phyloP scores from a whole-genome alignment of 306 rosid species.

The Cercis canadensis region DNA sequence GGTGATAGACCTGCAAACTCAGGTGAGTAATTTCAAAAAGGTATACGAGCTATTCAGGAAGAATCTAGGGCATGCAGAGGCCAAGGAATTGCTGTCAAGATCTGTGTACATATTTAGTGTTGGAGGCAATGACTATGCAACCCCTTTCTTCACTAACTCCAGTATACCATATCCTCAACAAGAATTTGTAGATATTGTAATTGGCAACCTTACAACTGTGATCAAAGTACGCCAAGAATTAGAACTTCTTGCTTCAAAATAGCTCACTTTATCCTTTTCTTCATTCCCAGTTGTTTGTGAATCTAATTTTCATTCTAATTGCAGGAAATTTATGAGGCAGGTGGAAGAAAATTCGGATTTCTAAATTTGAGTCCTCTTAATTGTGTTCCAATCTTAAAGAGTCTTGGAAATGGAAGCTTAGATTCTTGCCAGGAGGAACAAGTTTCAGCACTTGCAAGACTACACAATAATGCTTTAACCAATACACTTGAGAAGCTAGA shows the following conservation, averaged over 20 bases:
- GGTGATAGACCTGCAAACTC: conserved; percentile 54
- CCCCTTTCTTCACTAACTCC: conserved; percentile 12
- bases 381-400: conserved; percentile 45
- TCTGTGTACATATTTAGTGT: conserved; percentile 54
- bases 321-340: conserved; percentile 51
- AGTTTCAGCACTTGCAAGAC: too few species aligned
- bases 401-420: background rate
- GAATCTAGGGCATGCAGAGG: conserved; percentile 42
- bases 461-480: conserved; percentile 49
- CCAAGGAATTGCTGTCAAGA: conserved; percentile 36
- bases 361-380: conserved; percentile 29
- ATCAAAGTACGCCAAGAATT: conserved; percentile 33
- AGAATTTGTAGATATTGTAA: conserved; percentile 45
- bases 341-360: conserved; percentile 66
- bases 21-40: conserved; percentile 45
- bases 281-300: background rate
- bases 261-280: too few species aligned
- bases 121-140: conserved; percentile 52
- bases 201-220: conserved; percentile 47
- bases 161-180: conserved; percentile 9
- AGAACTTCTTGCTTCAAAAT: too few species aligned
- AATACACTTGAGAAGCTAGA: conserved; percentile 34
- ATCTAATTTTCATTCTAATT: background rate
- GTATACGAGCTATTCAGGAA: conserved; percentile 36
- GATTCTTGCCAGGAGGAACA: too few species aligned